Percentiles rank a stretch among this genome's conserved stretches.
Conservation (phyloP, 2,329 filamentous ascomycete species). For the Leptographium galeiforme region DNA sequence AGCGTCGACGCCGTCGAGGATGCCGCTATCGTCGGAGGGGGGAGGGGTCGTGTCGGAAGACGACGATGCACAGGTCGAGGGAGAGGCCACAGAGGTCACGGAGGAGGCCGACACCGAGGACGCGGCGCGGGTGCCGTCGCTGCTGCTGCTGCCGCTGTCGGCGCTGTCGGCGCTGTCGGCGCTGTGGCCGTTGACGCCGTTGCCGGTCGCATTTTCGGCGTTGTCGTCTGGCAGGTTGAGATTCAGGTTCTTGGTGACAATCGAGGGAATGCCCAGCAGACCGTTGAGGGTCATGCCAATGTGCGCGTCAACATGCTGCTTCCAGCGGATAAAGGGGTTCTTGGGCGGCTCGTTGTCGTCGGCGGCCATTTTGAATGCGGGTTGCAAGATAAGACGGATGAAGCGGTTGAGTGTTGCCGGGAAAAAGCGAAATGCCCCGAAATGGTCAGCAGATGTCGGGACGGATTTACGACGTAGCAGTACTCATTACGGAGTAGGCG, state of each 20-base stretch:
- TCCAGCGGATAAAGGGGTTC: constrained; percentile 28
- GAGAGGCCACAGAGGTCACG: background rate
- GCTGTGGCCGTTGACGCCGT: background rate
- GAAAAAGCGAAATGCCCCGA: background rate
- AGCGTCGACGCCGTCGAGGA: constrained; percentile 10
- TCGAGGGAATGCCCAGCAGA: constrained; percentile 15
- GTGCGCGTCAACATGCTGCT: constrained; percentile 25
- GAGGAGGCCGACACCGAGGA: background rate
- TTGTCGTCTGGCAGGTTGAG: constrained; percentile 2
- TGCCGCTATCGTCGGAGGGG: constrained; percentile 1
- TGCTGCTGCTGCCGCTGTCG: background rate
- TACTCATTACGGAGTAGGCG: too few species aligned
- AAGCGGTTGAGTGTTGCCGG: background rate
- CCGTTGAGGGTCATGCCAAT: constrained; percentile 20
- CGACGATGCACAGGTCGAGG: background rate
- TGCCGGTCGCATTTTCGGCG: background rate
- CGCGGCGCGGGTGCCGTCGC: background rate
- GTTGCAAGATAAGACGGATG: background rate
- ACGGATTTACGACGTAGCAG: too few species aligned
- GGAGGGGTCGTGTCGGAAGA: background rate
- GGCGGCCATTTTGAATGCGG: constrained; percentile 8
- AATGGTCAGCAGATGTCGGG: background rate
- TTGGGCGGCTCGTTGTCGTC: constrained; percentile 13
- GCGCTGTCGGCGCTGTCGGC: background rate
- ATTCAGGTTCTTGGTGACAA: constrained; percentile 15